Percentiles rank a stretch among this genome's conserved stretches.
Conservation (phyloP, 768 basidiomycete genomes). For the Russula emetica region DNA sequence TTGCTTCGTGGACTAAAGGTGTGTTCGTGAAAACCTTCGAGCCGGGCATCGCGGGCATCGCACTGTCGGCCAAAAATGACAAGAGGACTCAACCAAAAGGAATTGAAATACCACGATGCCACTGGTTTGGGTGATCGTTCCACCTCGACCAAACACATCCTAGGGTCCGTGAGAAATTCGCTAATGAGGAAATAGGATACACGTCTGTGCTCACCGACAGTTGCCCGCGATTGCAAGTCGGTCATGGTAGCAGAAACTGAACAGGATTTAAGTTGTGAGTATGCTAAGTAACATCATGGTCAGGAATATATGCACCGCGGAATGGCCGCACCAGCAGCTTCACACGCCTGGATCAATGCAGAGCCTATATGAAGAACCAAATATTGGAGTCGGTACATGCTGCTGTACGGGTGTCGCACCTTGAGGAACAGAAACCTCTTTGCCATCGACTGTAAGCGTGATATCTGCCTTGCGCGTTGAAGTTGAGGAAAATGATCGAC, state of each 20-base stretch:
- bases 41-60: constrained; percentile 97
- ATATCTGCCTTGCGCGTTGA: constrained; percentile 69
- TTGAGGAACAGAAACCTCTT: constrained; percentile 95
- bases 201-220: constrained; percentile 68
- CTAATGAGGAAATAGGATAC: neutral
- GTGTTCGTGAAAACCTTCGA: constrained; percentile 91
- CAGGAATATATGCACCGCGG: constrained; percentile 52
- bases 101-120: constrained; percentile 70
- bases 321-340: constrained; percentile 77
- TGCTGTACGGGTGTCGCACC: constrained; percentile 47
- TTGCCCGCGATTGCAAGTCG: constrained; percentile 97
- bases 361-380: constrained; percentile 50
- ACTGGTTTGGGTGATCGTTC: constrained; percentile 93
- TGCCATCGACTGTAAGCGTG: constrained; percentile 93
- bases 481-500: constrained; percentile 61
- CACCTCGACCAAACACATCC: constrained; percentile 99
- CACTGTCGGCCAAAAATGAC: constrained; percentile 43
- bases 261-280: neutral
- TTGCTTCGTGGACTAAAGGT: constrained; percentile 83
- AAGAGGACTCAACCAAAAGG: neutral
- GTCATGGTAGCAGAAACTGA: constrained; percentile 83
- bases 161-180: constrained; percentile 32
- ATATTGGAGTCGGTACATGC: constrained; percentile 6
- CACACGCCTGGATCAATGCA: constrained; percentile 95
- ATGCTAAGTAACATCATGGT: neutral